phyloP scores from a whole-genome alignment of 2,329 filamentous ascomycete species.

The Sporothrix pallida region DNA sequence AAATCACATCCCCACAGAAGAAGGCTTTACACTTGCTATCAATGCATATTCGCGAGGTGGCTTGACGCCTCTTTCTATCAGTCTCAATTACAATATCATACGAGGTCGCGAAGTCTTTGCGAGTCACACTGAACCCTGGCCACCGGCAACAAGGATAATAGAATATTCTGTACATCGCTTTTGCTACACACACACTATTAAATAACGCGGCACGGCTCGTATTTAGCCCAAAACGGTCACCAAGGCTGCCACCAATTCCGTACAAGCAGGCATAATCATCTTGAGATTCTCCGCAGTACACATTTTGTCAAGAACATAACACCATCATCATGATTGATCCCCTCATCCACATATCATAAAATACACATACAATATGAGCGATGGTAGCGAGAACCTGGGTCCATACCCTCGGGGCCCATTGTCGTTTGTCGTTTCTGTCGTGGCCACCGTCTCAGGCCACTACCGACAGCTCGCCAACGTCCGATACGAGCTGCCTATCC shows the following conservation, averaged over 20 bases:
- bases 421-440: constrained; percentile 3
- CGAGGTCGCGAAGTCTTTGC: background rate
- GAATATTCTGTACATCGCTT: too few species aligned
- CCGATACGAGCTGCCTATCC: background rate
- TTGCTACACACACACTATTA: too few species aligned
- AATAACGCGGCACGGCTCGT: background rate
- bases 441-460: background rate
- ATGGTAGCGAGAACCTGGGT: constrained; percentile 1
- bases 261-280: background rate
- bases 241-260: background rate
- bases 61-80: background rate
- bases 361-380: constrained; percentile 5
- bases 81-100: background rate
- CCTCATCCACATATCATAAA: too few species aligned
- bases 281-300: background rate
- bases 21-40: background rate
- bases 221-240: background rate
- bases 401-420: background rate
- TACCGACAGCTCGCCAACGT: constrained; percentile 2
- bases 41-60: background rate
- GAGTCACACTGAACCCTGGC: background rate
- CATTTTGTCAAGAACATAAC: background rate
- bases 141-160: background rate
- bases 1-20: background rate
- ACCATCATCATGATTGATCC: background rate